phyloP scores from a whole-genome alignment of 148 eudicot species.

The Nepenthes gracilis region DNA sequence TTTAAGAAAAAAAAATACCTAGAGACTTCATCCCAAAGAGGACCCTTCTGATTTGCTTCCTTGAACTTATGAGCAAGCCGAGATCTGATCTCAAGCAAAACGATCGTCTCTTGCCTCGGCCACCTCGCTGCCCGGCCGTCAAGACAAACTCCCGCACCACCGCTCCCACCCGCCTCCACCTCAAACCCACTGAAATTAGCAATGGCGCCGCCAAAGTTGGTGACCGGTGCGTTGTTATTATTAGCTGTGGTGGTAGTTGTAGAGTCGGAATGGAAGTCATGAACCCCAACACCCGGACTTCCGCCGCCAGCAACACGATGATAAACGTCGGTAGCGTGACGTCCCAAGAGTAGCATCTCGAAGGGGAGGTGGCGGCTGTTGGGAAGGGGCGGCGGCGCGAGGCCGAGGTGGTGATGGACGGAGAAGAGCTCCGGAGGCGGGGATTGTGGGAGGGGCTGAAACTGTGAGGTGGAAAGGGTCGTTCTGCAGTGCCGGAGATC shows the following conservation, averaged over 20 bases:
- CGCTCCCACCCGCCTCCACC: slow-evolving; percentile 3
- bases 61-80: slow-evolving; percentile 84
- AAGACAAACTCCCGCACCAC: slow-evolving; percentile 8
- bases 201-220: background rate
- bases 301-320: slow-evolving; percentile 4
- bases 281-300: slow-evolving; percentile 1
- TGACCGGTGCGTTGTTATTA: background rate
- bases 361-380: background rate
- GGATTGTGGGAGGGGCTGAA: slow-evolving; percentile 10
- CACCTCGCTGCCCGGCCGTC: slow-evolving; percentile 38
- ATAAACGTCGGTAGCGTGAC: slow-evolving; percentile 10
- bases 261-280: slow-evolving; percentile 18
- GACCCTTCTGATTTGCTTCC: slow-evolving; percentile 96
- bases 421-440: slow-evolving; percentile 24
- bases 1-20: slow-evolving; percentile 30
- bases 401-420: slow-evolving; percentile 18
- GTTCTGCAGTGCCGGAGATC: slow-evolving; percentile 31
- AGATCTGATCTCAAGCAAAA: slow-evolving; percentile 82
- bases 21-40: slow-evolving; percentile 98
- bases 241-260: slow-evolving; percentile 2
- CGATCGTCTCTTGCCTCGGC: slow-evolving; percentile 95
- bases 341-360: background rate
- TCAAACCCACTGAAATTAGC: slow-evolving; percentile 18
- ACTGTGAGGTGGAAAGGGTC: slow-evolving; percentile 6
- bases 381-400: background rate